Evolutionary conservation across 768 basidiomycete genomes (phyloP).

Genomic region (Pulveroboletus sp.): DNA sequence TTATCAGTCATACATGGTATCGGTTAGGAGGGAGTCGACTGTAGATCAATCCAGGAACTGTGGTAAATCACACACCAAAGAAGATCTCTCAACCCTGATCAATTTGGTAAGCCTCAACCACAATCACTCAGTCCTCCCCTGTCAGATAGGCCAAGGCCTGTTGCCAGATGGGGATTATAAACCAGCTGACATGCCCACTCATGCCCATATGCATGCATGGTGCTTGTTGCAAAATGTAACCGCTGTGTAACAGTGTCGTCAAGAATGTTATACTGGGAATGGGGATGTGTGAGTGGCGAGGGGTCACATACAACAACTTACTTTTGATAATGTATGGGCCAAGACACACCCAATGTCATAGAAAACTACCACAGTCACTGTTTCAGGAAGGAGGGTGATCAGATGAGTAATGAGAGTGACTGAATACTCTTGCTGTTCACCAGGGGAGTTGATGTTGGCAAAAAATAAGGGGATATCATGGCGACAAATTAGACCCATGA

Average conservation of each 20-base stretch:
- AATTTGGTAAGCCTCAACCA: constrained; percentile 35
- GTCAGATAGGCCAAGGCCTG: neutral
- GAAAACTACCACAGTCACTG: neutral
- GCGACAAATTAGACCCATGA: neutral
- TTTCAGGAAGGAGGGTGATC: neutral
- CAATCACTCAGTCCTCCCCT: constrained; percentile 14
- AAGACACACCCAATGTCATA: neutral
- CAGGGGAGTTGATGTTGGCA: too few relatives aligned
- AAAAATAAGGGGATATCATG: neutral
- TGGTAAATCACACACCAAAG: constrained; percentile 27
- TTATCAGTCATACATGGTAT: too few relatives aligned
- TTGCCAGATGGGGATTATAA: neutral
- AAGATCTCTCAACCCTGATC: constrained; percentile 32
- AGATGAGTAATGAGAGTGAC: neutral
- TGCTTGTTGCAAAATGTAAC: neutral
- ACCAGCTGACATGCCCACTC: too few relatives aligned
- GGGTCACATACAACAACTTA: too few relatives aligned
- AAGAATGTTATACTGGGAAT: neutral
- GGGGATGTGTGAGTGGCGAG: neutral
- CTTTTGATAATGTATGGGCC: neutral
- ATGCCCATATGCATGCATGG: neutral
- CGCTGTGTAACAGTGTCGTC: neutral
- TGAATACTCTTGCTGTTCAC: neutral
- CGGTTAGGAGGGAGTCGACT: too few relatives aligned
- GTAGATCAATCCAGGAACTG: too few relatives aligned